Base-by-base conservation (phyloP, 176 grass and related monocot species). In the Poa pratensis region DNA sequence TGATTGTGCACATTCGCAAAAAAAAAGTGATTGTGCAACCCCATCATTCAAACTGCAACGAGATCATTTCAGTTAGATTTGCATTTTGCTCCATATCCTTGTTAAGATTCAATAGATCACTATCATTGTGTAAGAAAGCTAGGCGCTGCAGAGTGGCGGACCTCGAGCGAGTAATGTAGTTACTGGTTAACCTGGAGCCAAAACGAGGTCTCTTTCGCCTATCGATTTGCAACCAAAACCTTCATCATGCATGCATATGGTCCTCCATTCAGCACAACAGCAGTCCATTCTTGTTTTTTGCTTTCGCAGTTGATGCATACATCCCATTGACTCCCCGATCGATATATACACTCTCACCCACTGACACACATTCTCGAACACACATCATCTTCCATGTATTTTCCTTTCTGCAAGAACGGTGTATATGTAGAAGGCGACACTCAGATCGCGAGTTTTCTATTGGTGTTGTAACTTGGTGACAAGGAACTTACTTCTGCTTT, bases 261-360 rank as follows among this genome's bases (percentile, higher is more conserved):
- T 39, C 65, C 46, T 39, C 65, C 32, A 37, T 68, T 68, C 64
- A 37, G 64, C 30, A 22, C 39, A 45, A 2, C 20, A 15, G 2
- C 22, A 23, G 69, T 27, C n/a, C 70, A 28, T 73, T 73, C 23
- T 51, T 27, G n/a, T 6, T 73, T 74, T 51, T 74, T 10, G 71
- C 71, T 82, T 55, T 3, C 48, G 64, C 7, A 50, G 14, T 19
- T 26, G 80, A 82, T 14, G 7, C 49, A 7, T 64, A 70, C 80
- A 55, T 42, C 3, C 63, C 7, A 66, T 28, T 66, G 34, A 32
- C 62, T 32, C 62, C 62, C 62, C 16, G 16, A 30, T 15, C 27
- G 62, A 45, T 11, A n/a, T 34, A 18, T 2, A 64, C 30, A 34
- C 12, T 65, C 62, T 65, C 27, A 65, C 61, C 61, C 61, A 64